Percentiles rank a stretch among this genome's conserved stretches.
Evolutionary conservation across 495 filamentous ascomycete species (phyloP).

Genomic region (Penicillium lividum): DNA sequence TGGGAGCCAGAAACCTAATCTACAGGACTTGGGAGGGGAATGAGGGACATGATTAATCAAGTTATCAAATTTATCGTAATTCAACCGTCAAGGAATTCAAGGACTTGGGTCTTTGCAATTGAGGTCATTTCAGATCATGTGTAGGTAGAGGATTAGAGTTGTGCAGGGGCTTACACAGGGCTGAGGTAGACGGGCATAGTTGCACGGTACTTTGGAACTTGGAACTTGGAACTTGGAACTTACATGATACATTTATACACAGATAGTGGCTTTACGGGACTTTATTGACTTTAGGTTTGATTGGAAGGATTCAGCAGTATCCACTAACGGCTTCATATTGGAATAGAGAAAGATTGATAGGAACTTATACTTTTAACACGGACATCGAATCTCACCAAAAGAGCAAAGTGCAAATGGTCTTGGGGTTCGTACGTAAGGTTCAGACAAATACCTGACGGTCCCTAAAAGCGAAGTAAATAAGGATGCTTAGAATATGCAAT

Average conservation of each 20-base stretch:
- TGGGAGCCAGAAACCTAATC: neutral
- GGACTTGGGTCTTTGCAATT: neutral
- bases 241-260: neutral
- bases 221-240: neutral
- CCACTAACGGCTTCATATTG: too few species aligned
- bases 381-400: too few species aligned
- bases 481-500: too few species aligned
- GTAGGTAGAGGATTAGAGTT: neutral
- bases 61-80: neutral
- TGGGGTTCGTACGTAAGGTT: too few species aligned
- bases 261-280: neutral
- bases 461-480: too few species aligned
- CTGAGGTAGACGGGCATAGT: neutral
- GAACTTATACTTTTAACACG: too few species aligned
- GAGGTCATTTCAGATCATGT: neutral
- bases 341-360: too few species aligned
- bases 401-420: too few species aligned
- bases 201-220: neutral
- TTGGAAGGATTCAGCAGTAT: too few species aligned
- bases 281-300: neutral
- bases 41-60: neutral
- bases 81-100: neutral
- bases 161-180: constrained; percentile 9
- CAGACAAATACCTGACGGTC: too few species aligned
- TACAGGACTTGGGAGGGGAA: neutral